Evolutionary conservation across 345 rosid species (phyloP), one percentile per base, ranked within the genome.

Genomic region (Euphorbia peplus): DNA sequence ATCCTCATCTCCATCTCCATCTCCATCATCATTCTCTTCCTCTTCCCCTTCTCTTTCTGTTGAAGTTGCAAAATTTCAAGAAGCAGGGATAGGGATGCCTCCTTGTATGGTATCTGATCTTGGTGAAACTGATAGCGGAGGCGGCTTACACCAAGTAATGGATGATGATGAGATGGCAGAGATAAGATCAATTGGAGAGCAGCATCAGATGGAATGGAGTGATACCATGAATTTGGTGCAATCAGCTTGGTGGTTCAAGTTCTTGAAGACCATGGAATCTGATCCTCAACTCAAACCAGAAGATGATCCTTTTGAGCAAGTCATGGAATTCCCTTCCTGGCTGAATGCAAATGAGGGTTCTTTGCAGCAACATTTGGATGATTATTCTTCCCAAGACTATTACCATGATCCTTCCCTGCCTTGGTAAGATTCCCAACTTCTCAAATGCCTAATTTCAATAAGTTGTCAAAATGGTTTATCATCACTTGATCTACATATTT

Each of bases 271-370:
- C 53, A 67, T 82, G 87, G 90, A 83, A 62, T 50, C 66, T 69
- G 80, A 54, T 72, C 82, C 76, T 35, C 84, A 83, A 70, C 60
- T 67, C 66, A 79, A 78, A 64, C 30, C 74, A 21, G 80, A 79
- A 52, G 83, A 82, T 74, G 92, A 75, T n/a, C 90, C 84, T 22
- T 79, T 91, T 52, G 89, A 84, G 73, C 87, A 83, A 73, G 83
- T 83, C 73, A 87, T 90, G 96, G 96, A 91, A 55, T 86, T 87
- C 54, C 95, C 98, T 26, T 61, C 90, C 25, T 93, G 98, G 98
- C 50, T 91, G 87, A 89, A 84, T 68, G 77, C 82, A 74, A 82
- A 80, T 32, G 96, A 89, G 4, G 83, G 79, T 72, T 78, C 84
- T 73, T 76, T 89, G 74, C 92, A 84, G 48, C 93, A 85, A 70